Percentiles rank a stretch among this genome's conserved stretches.
phyloP scores from a whole-genome alignment of 83 land plant genomes.

The Diphasiastrum complanatum region DNA sequence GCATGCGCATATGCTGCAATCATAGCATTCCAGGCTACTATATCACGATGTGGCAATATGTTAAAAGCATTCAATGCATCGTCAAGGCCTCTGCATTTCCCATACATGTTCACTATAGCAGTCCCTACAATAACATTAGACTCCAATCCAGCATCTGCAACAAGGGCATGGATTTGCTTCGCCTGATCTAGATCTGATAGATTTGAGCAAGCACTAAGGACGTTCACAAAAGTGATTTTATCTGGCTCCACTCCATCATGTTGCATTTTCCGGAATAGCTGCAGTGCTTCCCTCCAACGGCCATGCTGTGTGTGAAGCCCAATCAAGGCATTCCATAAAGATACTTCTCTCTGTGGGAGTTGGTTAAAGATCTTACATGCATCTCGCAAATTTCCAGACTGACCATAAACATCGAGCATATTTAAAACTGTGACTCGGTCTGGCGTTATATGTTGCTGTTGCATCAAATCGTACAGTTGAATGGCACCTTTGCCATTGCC shows the following conservation, averaged over 20 bases:
- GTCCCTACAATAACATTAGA: constrained; percentile 1
- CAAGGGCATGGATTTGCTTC: constrained; percentile 25
- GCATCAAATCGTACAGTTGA: too few relatives aligned
- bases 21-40: background rate
- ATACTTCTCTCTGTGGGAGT: background rate
- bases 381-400: too few relatives aligned
- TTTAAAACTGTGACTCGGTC: too few relatives aligned
- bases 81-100: background rate
- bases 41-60: background rate
- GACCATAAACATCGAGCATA: too few relatives aligned
- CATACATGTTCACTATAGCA: background rate
- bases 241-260: constrained; percentile 6
- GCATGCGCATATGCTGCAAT: constrained; percentile 27
- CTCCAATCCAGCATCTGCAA: constrained; percentile 11
- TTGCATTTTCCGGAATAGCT: constrained; percentile 31
- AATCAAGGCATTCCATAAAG: background rate
- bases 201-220: constrained; percentile 40
- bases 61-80: background rate
- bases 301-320: background rate
- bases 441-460: too few relatives aligned
- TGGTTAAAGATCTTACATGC: too few relatives aligned
- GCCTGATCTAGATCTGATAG: constrained; percentile 30
- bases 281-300: constrained; percentile 23
- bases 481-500: background rate
- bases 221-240: constrained; percentile 24